phyloP scores from a whole-genome alignment of 257 asterid genomes.

The Mitragyna speciosa region DNA sequence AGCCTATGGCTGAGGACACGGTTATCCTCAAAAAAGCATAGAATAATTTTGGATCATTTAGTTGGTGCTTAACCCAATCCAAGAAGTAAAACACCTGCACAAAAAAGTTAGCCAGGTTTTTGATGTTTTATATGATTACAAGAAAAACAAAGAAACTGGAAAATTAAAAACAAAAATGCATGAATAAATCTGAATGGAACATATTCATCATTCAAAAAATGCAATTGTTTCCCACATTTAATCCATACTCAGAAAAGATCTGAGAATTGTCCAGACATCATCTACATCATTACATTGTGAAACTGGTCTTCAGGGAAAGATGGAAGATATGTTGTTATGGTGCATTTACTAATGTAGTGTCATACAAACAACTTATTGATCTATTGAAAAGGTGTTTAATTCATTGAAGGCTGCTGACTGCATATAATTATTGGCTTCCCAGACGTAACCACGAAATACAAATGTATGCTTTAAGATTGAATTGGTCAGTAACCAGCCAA shows the following conservation, averaged over 20 bases:
- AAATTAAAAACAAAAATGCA: not conserved
- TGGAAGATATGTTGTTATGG: not conserved
- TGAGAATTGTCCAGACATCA: not conserved
- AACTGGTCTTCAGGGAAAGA: not conserved
- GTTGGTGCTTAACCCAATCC: slow-evolving; percentile 87
- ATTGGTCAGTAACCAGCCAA: not conserved
- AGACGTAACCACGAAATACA: not conserved
- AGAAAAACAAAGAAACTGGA: not conserved
- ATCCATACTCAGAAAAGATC: not conserved
- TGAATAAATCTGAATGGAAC: not conserved
- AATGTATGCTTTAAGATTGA: not conserved
- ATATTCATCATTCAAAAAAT: not conserved
- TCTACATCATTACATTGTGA: not conserved
- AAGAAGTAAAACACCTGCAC: slow-evolving; percentile 92
- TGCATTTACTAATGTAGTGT: too few relatives aligned
- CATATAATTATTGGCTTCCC: not conserved
- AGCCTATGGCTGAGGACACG: slow-evolving; percentile 71
- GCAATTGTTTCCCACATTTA: not conserved
- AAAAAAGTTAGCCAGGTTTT: slow-evolving; percentile 22
- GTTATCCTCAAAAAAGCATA: slow-evolving; percentile 83
- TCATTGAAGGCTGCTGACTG: too few relatives aligned
- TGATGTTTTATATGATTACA: not conserved
- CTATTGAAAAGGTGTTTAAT: not conserved
- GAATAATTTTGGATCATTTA: slow-evolving; percentile 85
- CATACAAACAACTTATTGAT: not conserved